Evolutionary conservation across 345 rosid genomes (phyloP).

Genomic region (Salix caprea): DNA sequence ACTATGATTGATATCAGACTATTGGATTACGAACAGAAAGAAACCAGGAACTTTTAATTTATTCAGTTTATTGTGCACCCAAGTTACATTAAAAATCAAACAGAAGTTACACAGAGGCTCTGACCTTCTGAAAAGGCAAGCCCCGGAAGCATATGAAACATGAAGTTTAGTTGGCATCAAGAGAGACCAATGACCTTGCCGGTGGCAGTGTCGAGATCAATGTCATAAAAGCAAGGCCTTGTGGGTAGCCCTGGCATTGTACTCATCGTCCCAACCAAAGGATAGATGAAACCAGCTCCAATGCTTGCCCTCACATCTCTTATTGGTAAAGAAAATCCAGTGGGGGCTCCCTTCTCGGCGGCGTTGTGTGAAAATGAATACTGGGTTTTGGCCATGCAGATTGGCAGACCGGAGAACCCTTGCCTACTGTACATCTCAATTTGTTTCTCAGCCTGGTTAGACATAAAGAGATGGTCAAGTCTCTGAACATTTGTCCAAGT

Average conservation of each 20-base stretch:
- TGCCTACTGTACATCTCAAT: slow-evolving; percentile 88
- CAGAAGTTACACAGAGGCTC: not conserved
- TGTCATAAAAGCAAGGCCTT: slow-evolving; percentile 94
- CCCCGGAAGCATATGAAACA: not conserved
- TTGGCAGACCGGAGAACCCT: slow-evolving; percentile 88
- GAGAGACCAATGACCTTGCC: slow-evolving; percentile 92
- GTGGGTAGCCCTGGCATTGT: slow-evolving; percentile 99
- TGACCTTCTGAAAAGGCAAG: not conserved
- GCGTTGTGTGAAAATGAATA: slow-evolving; percentile 89
- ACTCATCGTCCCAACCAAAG: slow-evolving; percentile 92
- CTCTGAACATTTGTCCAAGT: not conserved
- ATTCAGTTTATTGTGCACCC: not conserved
- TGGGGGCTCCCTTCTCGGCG: slow-evolving; percentile 80
- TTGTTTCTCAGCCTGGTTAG: slow-evolving; percentile 88
- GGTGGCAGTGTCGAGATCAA: slow-evolving; percentile 71
- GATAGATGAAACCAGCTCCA: slow-evolving; percentile 96
- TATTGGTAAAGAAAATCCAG: slow-evolving; percentile 74
- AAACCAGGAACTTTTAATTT: not conserved
- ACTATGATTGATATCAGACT: not conserved
- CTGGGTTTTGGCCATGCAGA: slow-evolving; percentile 98
- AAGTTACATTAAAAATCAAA: not conserved
- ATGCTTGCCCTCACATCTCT: slow-evolving; percentile 95
- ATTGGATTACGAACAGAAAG: not conserved
- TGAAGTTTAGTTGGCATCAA: slow-evolving; percentile 14
- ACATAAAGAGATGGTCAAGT: not conserved